These are phyloP conservation scores for Suhomyces taliae DNA, from an alignment of 1,139 yeast species.

Conservation along the genomic window DNA sequence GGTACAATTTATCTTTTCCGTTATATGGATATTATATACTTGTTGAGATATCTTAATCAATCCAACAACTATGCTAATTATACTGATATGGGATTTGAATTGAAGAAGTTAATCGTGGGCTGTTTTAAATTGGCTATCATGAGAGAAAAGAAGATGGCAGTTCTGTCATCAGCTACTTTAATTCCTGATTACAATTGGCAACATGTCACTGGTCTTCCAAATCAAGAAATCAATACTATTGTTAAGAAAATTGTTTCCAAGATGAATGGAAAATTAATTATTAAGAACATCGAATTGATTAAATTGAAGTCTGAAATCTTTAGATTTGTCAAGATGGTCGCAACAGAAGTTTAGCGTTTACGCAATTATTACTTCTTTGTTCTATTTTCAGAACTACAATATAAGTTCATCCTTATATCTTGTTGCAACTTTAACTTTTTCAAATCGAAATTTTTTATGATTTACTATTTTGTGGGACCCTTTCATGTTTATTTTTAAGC, in stretches of 20 bases:
- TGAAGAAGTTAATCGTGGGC: constrained; percentile 46
- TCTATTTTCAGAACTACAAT: too few relatives aligned
- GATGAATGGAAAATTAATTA: constrained; percentile 45
- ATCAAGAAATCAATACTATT: constrained; percentile 37
- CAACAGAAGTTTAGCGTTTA: constrained; percentile 26
- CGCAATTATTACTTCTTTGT: not conserved
- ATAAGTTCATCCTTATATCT: too few relatives aligned
- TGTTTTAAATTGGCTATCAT: constrained; percentile 45
- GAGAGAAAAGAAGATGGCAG: constrained; percentile 24
- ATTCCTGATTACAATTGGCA: constrained; percentile 28
- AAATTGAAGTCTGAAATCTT: constrained; percentile 43
- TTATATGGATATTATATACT: constrained; percentile 50
- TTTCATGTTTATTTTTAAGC: too few relatives aligned
- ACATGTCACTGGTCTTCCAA: constrained; percentile 38
- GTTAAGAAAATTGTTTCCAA: constrained; percentile 41
- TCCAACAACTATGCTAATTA: constrained; percentile 41
- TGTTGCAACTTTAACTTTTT: too few relatives aligned
- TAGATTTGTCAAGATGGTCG: constrained; percentile 47
- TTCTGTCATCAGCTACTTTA: constrained; percentile 5
- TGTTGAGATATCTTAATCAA: constrained; percentile 48
- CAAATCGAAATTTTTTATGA: too few relatives aligned
- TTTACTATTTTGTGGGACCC: too few relatives aligned
- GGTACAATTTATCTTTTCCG: constrained; percentile 47
- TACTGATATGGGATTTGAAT: constrained; percentile 46
- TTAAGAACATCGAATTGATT: constrained; percentile 39